Conservation (phyloP, 768 basidiomycete genomes). For the Gymnopilus dilepis region DNA sequence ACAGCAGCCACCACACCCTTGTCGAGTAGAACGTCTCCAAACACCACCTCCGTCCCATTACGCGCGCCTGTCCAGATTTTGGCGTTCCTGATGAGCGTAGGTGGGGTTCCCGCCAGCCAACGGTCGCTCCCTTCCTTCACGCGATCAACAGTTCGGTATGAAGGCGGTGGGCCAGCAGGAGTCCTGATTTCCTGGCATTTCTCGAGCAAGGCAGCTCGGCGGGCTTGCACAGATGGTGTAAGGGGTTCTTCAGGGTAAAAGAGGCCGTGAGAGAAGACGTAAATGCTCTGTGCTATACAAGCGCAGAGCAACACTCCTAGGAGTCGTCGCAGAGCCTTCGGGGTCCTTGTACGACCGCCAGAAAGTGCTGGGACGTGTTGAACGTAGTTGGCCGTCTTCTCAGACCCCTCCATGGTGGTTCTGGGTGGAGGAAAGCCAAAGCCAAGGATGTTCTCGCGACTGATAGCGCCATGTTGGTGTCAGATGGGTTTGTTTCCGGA, state of each 20-base stretch:
- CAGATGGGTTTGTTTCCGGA: background rate
- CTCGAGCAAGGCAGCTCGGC: constrained; percentile 13
- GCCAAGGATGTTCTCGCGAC: background rate
- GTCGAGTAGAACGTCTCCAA: constrained; percentile 67
- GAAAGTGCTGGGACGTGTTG: background rate
- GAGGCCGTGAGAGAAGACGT: constrained; percentile 2
- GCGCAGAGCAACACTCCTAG: constrained; percentile 10
- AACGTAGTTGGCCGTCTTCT: background rate
- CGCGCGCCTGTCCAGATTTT: constrained; percentile 78
- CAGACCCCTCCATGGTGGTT: background rate
- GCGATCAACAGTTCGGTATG: constrained; percentile 22
- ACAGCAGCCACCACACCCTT: constrained; percentile 66
- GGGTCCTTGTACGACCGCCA: background rate
- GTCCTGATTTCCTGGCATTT: constrained; percentile 26
- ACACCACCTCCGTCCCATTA: constrained; percentile 59
- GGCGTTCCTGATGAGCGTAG: constrained; percentile 68
- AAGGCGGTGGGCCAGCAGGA: constrained; percentile 31
- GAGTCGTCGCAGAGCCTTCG: constrained; percentile 6
- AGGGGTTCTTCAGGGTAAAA: background rate
- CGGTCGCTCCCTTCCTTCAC: constrained; percentile 51
- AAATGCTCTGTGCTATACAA: constrained; percentile 11
- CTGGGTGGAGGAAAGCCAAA: background rate
- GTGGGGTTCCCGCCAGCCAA: constrained; percentile 54
- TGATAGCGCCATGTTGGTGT: background rate
- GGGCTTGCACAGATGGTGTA: constrained; percentile 1